These are phyloP conservation scores for Serendipita indica DNA, from an alignment of 768 basidiomycete species.

Conservation along the genomic window DNA sequence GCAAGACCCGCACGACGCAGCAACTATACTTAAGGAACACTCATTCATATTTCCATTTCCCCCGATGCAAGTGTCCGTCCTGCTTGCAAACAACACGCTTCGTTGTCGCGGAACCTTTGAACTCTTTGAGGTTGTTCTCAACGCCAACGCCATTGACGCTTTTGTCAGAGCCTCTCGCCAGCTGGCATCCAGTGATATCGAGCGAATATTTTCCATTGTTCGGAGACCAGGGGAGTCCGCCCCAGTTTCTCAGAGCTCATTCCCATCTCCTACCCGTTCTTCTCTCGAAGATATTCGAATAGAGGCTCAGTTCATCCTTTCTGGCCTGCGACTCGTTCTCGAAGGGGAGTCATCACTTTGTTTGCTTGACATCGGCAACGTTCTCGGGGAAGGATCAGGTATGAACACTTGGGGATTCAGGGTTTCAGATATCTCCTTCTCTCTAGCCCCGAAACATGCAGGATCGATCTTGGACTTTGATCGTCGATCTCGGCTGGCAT, in stretches of 20 bases:
- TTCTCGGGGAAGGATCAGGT: background rate
- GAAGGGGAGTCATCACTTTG: conserved; percentile 59
- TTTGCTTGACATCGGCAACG: conserved; percentile 50
- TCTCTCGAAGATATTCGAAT: background rate
- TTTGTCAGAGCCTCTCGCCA: conserved; percentile 6
- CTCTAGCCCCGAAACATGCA: conserved; percentile 49
- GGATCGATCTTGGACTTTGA: conserved; percentile 30
- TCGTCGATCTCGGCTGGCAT: conserved; percentile 58
- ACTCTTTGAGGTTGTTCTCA: conserved; percentile 7
- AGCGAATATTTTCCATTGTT: background rate
- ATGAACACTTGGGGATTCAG: conserved; percentile 44
- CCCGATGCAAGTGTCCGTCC: background rate
- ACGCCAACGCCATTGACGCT: conserved; percentile 6
- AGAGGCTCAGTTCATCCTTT: conserved; percentile 29
- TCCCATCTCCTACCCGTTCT: background rate
- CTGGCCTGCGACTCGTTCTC: conserved; percentile 67
- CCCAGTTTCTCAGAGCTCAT: background rate
- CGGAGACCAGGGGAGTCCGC: background rate
- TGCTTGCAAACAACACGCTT: background rate
- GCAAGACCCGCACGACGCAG: conserved; percentile 2
- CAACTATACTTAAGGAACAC: background rate
- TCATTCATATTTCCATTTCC: conserved; percentile 7
- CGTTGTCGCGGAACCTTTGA: conserved; percentile 4
- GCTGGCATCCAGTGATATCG: conserved; percentile 4
- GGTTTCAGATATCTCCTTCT: conserved; percentile 66